Evolutionary conservation across 257 asterid genomes (phyloP).

Genomic region (Anisodus tanguticus): DNA sequence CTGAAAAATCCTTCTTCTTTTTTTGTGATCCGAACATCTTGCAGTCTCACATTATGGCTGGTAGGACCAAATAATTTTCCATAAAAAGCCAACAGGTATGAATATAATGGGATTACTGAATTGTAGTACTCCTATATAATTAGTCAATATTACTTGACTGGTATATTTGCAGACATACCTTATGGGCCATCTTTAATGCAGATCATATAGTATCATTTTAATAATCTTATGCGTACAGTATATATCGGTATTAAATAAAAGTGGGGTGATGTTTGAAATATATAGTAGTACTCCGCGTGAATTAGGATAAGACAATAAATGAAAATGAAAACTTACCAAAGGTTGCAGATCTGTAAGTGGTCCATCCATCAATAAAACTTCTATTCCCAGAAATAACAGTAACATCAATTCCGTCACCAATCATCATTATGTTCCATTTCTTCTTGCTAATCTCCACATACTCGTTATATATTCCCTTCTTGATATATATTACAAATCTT

Average conservation of each 20-base stretch:
- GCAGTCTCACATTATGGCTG: background rate
- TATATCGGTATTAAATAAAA: background rate
- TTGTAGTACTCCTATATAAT: background rate
- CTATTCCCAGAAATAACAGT: constrained; percentile 66
- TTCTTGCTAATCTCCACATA: constrained; percentile 62
- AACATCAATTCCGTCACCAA: constrained; percentile 70
- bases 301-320: background rate
- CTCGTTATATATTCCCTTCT: constrained; percentile 63
- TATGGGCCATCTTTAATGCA: constrained; percentile 6
- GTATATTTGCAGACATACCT: constrained; percentile 1
- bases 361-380: constrained; percentile 61
- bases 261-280: background rate
- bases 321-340: constrained; percentile 53
- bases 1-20: background rate
- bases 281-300: background rate
- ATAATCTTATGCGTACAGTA: background rate
- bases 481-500: constrained; percentile 54
- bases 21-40: background rate
- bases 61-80: background rate
- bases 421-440: constrained; percentile 66
- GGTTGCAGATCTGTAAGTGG: constrained; percentile 71
- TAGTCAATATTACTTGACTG: background rate
- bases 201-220: background rate
- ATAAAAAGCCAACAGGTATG: background rate
- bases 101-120: background rate